Evolutionary conservation across 177 flowering plant genomes (phyloP).

Genomic region (Telopea speciosissima): DNA sequence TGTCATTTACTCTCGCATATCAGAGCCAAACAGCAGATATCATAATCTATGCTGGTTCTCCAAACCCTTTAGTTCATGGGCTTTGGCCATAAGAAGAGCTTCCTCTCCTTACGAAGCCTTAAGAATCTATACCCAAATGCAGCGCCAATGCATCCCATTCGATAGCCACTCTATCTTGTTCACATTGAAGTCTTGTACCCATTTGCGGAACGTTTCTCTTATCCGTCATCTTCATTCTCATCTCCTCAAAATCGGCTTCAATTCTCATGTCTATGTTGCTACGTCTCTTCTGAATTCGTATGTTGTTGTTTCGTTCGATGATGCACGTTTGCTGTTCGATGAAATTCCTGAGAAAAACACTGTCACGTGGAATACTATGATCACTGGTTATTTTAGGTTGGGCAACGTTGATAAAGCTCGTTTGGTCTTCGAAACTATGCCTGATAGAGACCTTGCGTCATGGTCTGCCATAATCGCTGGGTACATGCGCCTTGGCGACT

Average conservation of each 20-base stretch:
- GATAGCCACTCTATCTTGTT: conserved; percentile 43
- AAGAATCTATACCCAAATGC: conserved; percentile 40
- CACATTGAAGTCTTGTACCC: conserved; percentile 41
- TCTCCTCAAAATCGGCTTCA: conserved; percentile 40
- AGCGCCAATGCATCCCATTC: conserved; percentile 27
- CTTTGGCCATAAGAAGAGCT: conserved; percentile 37
- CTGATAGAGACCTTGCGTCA: conserved; percentile 35
- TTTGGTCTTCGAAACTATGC: conserved; percentile 43
- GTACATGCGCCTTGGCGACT: conserved; percentile 22
- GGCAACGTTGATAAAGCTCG: conserved; percentile 37
- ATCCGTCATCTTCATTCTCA: conserved; percentile 56
- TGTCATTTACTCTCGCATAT: conserved; percentile 3
- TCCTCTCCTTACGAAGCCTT: conserved; percentile 43
- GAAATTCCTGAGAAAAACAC: conserved; percentile 53
- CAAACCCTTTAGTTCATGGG: conserved; percentile 31
- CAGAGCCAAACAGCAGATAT: not conserved
- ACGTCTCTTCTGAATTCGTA: conserved; percentile 43
- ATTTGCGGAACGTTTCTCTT: conserved; percentile 16
- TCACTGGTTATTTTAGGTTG: conserved; percentile 38
- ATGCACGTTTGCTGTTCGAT: conserved; percentile 51
- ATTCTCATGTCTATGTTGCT: conserved; percentile 40
- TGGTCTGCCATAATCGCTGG: conserved; percentile 68
- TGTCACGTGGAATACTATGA: conserved; percentile 66
- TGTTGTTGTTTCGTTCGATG: conserved; percentile 17
- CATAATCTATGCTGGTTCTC: not conserved